Evolutionary conservation across 208 protist genomes (phyloP), one percentile per base, ranked within the genome.

Genomic region (Leishmania amazonensis): DNA sequence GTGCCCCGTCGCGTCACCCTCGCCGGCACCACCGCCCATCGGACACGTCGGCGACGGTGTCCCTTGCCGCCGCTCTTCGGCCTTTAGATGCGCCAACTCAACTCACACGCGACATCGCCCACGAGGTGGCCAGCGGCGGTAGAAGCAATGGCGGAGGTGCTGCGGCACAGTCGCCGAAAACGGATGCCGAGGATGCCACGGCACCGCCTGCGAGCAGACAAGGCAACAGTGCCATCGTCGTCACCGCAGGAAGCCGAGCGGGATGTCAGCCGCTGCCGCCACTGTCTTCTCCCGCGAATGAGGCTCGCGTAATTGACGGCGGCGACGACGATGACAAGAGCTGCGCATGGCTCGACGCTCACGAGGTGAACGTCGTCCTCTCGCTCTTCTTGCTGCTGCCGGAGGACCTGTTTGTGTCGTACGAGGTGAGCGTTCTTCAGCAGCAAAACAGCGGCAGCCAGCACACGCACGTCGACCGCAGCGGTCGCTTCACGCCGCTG

Each of bases 341-440:
- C 13, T 86, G 83, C 38, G 78, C 83, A 19, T 82, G 73, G 74
- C 64, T 86, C n/a, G 83, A 86, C 78, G 74, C 79, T 2, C 79
- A 86, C 35, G 83, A 86, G 38, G 78, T 83, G 42, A 87, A 91
- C 73, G 60, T 83, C 51, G 83, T 81, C 40, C 75, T 86, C 49
- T 83, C 83, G 19, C 92, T 91, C 9, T 93, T 90, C 71, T 89
- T 96, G 17, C 87, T 94, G 76, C 89, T 89, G 15, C 87, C 92
- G 0, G 83, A 90, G 49, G 92, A 96, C 54, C 82, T 93, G 31
- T 96, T 96, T 74, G 88, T 96, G 67, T 94, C 93, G 65, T 96
- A 94, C 74, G 91, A 92, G 65, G 83, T 89, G 21, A 87, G 80
- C 51, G 79, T 89, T 24, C 76, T 80, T n/a, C 49, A 80, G 5